Conservation (phyloP, 2,329 filamentous ascomycete species). For the Colletotrichum siamense region DNA sequence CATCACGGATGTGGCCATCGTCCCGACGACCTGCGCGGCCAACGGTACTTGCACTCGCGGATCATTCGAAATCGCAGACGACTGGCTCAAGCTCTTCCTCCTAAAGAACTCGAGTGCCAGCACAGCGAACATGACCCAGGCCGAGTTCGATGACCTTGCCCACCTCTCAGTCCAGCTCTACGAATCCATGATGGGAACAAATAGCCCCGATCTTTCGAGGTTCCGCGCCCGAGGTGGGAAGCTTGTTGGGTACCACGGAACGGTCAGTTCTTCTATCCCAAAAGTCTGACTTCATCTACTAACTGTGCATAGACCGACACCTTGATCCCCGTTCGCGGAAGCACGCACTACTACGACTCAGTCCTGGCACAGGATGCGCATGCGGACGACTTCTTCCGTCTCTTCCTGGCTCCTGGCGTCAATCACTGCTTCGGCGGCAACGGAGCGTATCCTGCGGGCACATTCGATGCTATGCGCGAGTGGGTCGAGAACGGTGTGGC, state of each 20-base stretch:
- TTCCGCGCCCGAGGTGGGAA: background rate
- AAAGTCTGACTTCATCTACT: background rate
- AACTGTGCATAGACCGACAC: background rate
- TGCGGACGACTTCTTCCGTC: background rate
- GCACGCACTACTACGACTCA: background rate
- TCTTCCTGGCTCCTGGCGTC: background rate
- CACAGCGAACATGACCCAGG: background rate
- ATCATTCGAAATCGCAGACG: background rate
- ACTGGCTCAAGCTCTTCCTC: background rate
- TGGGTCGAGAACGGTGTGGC: background rate
- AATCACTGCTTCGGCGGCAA: background rate
- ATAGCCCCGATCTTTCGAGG: background rate
- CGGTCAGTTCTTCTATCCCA: background rate
- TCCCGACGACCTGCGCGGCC: background rate
- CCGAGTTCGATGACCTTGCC: background rate
- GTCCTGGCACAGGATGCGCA: background rate
- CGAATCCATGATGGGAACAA: background rate
- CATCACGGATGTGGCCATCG: background rate
- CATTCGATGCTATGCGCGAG: background rate
- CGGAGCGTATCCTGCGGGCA: background rate
- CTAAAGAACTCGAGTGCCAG: background rate
- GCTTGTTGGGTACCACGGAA: background rate
- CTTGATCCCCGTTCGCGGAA: background rate
- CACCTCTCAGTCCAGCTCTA: background rate
- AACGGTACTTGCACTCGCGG: background rate